Base-by-base conservation (phyloP, 768 basidiomycete species). In the Boletus pseudopeckii region DNA sequence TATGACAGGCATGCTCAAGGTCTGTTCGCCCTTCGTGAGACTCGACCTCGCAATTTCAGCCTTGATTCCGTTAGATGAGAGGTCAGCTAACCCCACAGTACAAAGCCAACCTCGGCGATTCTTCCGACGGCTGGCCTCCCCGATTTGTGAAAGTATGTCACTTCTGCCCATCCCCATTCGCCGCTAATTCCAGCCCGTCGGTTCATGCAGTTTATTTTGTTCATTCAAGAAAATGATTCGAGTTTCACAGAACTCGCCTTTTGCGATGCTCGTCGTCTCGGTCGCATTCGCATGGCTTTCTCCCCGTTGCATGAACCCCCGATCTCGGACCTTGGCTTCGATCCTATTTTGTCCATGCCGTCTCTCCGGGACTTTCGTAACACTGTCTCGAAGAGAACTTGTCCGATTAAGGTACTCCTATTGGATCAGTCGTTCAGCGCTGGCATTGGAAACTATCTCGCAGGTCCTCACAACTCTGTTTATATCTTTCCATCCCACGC, bases 1-100 rank as follows among this genome's bases (percentile, higher is more conserved):
- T 2, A 92, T 91, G 90, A 90, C 88, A 1, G 89, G 89, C n/a
- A 86, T 83, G 81, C 73, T 91, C 33, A 84, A 86, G 72, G 85
- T 82, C 48, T 33, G 65, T 40, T 18, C 9, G 0, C 22, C 9
- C 28, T 15, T 32, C 28, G 37, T 47, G 54, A 20, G 22, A 24
- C 18, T 30, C 10, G 17, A 17, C 18, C 28, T 17, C 1, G 14
- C 7, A 6, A 41, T 46, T 24, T 32, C 43, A 38, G 41, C 22
- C 30, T 49, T 42, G 18, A 43, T 34, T 38, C 46, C 42, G 11
- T 43, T 34, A 65, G 80, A 76, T 80, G 15, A 81, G 76, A 63
- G 84, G 82, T 10, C 68, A 75, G 56, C 58, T 71, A 10, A 71
- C 80, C 9, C 70, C 72, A 7, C 74, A 79, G 53, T 86, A 86